phyloP scores from a whole-genome alignment of 1,284 basidiomycete genomes.

The Ganoderma sp. region DNA sequence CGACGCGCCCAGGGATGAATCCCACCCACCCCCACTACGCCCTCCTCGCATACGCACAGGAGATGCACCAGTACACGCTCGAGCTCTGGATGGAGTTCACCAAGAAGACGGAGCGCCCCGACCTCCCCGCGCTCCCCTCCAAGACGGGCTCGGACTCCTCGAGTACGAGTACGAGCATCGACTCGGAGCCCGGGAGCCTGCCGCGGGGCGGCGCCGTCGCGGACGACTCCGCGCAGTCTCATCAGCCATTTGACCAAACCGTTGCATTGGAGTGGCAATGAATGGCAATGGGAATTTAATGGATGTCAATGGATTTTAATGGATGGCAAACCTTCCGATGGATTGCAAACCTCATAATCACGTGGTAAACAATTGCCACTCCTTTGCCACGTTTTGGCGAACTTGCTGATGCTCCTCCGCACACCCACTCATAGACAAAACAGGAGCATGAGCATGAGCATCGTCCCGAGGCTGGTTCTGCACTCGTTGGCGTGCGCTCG shows the following conservation, averaged over 20 bases:
- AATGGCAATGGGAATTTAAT: no score
- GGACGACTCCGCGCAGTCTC: conserved; percentile 16
- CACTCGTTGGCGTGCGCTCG: neutral
- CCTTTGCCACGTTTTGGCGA: no score
- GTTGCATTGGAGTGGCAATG: no score
- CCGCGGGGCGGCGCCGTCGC: conserved; percentile 3
- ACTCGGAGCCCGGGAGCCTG: neutral
- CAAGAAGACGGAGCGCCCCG: conserved; percentile 24
- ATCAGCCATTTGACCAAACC: no score
- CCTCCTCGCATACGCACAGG: conserved; percentile 43
- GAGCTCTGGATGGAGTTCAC: conserved; percentile 37
- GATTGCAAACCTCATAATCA: no score
- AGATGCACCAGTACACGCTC: conserved; percentile 43
- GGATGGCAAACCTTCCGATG: no score
- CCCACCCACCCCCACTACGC: conserved; percentile 40
- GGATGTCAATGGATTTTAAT: no score
- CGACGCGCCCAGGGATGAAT: conserved; percentile 4
- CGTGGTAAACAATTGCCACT: no score
- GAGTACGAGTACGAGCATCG: neutral
- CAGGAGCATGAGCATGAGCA: no score
- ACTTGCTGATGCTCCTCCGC: no score
- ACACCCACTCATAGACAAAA: conserved; percentile 10
- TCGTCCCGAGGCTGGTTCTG: neutral
- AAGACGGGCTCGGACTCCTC: neutral
- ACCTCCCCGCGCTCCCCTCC: conserved; percentile 6